Evolutionary conservation across 306 rosid genomes (phyloP).

Genomic region (Gillenia trifoliata): DNA sequence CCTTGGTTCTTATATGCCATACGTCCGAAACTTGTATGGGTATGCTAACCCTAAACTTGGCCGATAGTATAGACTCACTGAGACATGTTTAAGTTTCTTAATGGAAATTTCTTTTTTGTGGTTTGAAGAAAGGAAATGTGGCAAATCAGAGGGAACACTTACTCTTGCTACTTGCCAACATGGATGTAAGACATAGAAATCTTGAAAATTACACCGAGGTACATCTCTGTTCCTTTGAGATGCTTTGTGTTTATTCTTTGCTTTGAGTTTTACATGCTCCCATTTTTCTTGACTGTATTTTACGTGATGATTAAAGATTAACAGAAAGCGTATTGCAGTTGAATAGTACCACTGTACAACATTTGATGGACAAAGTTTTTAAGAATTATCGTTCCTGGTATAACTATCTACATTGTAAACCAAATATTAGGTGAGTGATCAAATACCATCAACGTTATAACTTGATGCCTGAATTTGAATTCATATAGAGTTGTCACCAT

Average conservation of each 20-base stretch:
- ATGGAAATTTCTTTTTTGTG: slow-evolving; percentile 21
- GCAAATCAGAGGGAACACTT: slow-evolving; percentile 98
- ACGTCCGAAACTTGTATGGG: neutral
- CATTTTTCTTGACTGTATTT: slow-evolving; percentile 6
- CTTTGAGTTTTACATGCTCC: slow-evolving; percentile 2
- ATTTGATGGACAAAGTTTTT: slow-evolving; percentile 47
- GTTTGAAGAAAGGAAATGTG: slow-evolving; percentile 86
- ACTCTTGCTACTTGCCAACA: slow-evolving; percentile 85
- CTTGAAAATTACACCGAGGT: slow-evolving; percentile 39
- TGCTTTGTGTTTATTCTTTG: slow-evolving; percentile 7
- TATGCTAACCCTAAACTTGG: neutral
- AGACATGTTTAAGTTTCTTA: neutral
- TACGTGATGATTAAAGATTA: slow-evolving; percentile 23
- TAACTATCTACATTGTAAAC: slow-evolving; percentile 57
- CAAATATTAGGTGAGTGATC: slow-evolving; percentile 52
- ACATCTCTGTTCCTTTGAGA: slow-evolving; percentile 18
- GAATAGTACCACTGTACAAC: slow-evolving; percentile 42
- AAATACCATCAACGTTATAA: slow-evolving; percentile 20
- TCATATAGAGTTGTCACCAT: slow-evolving; percentile 13
- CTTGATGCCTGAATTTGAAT: slow-evolving; percentile 14
- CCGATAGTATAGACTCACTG: neutral
- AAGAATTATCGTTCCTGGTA: slow-evolving; percentile 95
- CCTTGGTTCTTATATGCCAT: neutral
- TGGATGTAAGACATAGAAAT: slow-evolving; percentile 44
- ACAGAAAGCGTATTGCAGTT: slow-evolving; percentile 55